phyloP scores from a whole-genome alignment of 768 basidiomycete species.

The Suillus occidentalis region DNA sequence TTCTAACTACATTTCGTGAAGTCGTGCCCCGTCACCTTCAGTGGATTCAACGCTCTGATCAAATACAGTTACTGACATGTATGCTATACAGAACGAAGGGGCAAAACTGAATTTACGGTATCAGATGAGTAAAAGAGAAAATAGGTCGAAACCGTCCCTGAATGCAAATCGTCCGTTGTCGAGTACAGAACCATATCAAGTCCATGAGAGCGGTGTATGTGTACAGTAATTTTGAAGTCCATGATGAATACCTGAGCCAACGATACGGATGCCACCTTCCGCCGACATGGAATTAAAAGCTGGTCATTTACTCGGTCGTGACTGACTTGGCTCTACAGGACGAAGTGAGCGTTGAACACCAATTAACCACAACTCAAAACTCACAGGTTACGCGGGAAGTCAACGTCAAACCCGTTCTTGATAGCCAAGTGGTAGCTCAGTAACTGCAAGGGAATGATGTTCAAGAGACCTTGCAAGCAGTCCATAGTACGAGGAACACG shows the following conservation, averaged over 20 bases:
- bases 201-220: constrained; percentile 15
- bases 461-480: constrained; percentile 91
- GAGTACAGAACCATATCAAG: constrained; percentile 24
- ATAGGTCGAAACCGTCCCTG: constrained; percentile 17
- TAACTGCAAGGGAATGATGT: constrained; percentile 95
- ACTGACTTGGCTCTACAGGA: constrained; percentile 69
- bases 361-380: constrained; percentile 31
- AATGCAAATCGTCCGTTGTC: constrained; percentile 30
- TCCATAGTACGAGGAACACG: constrained; percentile 95
- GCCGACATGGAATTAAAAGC: neutral
- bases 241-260: constrained; percentile 3
- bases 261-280: neutral
- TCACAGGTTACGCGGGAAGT: constrained; percentile 95
- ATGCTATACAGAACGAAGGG: constrained; percentile 1
- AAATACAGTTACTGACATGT: neutral
- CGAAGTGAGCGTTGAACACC: constrained; percentile 13
- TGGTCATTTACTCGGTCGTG: constrained; percentile 57
- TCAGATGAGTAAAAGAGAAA: neutral
- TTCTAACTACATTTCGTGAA: no score
- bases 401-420: constrained; percentile 94
- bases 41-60: neutral
- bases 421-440: constrained; percentile 96
- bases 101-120: neutral
- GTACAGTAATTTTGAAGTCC: constrained; percentile 20
- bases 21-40: neutral